These are phyloP conservation scores for Coniochaeta sp. DNA, from an alignment of 2,329 filamentous ascomycete species.

Conservation along the genomic window DNA sequence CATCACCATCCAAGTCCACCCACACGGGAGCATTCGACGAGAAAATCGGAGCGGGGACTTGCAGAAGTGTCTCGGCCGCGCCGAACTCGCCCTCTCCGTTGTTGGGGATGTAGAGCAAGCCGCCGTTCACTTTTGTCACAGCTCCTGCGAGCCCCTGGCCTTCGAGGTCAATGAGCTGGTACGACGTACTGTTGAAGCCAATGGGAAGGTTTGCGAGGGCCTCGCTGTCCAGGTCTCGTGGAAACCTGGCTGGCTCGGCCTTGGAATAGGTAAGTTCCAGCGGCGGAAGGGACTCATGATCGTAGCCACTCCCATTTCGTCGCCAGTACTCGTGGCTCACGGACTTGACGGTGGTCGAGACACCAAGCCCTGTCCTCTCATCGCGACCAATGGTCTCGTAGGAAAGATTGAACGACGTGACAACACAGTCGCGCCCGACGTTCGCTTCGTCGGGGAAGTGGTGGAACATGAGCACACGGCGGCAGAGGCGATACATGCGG, in stretches of 20 bases:
- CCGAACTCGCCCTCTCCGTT: no score
- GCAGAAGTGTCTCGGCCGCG: no score
- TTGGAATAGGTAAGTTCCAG: background rate
- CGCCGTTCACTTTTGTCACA: no score
- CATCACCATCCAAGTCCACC: no score
- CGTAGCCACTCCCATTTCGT: conserved; percentile 6
- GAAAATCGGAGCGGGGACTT: no score
- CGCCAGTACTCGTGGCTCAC: conserved; percentile 7
- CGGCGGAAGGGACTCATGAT: background rate
- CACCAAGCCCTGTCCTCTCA: no score
- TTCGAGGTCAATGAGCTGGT: no score
- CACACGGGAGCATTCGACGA: no score
- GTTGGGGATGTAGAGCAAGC: no score
- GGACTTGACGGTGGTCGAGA: background rate
- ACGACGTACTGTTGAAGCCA: no score
- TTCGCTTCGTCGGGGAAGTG: conserved; percentile 18
- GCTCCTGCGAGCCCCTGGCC: no score
- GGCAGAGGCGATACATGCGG: conserved; percentile 21
- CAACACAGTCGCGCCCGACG: conserved; percentile 10
- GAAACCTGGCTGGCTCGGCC: background rate
- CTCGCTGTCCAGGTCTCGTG: background rate
- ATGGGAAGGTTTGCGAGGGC: background rate
- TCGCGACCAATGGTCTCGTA: no score
- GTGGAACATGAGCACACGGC: conserved; percentile 26
- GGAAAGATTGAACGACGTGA: conserved; percentile 14